These are phyloP conservation scores for Fusarium scirpi DNA, from an alignment of 2,329 filamentous ascomycete species.

Conservation along the genomic window DNA sequence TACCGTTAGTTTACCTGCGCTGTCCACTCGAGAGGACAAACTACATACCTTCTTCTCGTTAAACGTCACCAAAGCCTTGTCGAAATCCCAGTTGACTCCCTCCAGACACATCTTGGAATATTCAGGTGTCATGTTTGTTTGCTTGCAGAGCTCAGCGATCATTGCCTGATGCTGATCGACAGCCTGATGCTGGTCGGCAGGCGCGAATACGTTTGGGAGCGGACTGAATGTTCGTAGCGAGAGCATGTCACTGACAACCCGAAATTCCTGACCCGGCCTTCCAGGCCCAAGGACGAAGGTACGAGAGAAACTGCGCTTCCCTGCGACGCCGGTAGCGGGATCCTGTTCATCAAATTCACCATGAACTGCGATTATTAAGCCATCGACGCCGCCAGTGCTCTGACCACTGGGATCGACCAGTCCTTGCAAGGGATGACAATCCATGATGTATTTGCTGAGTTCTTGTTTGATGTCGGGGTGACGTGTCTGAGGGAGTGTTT, in stretches of 20 bases:
- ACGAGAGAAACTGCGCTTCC: slow-evolving; percentile 83
- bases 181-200: slow-evolving; percentile 68
- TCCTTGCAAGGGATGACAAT: slow-evolving; percentile 80
- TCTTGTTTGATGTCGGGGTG: slow-evolving; percentile 79
- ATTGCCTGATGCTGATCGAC: slow-evolving; percentile 72
- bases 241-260: slow-evolving; percentile 84
- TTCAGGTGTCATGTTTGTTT: slow-evolving; percentile 82
- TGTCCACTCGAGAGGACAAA: background rate
- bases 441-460: slow-evolving; percentile 81
- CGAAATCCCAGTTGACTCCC: slow-evolving; percentile 83
- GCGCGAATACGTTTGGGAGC: slow-evolving; percentile 58
- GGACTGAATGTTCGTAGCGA: slow-evolving; percentile 74
- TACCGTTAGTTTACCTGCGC: slow-evolving; percentile 21
- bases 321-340: slow-evolving; percentile 63
- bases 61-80: slow-evolving; percentile 80
- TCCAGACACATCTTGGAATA: slow-evolving; percentile 86
- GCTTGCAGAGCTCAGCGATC: slow-evolving; percentile 78
- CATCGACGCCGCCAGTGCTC: slow-evolving; percentile 75
- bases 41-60: slow-evolving; percentile 75
- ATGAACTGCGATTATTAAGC: slow-evolving; percentile 82
- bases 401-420: slow-evolving; percentile 77
- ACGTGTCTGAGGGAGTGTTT: slow-evolving; percentile 75
- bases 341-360: slow-evolving; percentile 86
- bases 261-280: slow-evolving; percentile 70
- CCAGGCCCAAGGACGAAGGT: slow-evolving; percentile 84